Base-by-base conservation (phyloP, 2,329 filamentous ascomycete species). In the Cryphonectria japonica region DNA sequence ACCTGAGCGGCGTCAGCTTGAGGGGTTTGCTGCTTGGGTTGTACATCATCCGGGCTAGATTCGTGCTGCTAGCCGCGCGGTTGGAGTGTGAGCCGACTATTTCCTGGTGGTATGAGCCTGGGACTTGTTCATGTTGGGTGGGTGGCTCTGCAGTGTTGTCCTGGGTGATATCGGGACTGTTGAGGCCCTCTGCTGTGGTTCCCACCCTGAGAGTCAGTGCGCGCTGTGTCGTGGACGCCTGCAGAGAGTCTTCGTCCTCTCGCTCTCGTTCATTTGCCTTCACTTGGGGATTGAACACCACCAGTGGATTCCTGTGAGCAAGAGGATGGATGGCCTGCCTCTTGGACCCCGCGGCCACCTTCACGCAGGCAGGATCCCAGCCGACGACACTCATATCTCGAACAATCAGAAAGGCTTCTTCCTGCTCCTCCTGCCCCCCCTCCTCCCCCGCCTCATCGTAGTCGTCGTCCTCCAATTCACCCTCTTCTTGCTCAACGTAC, bases 1-100 rank as follows among this genome's bases (percentile, higher is more conserved):
- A 79, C 63, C 81, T 81, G 16, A 89, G 80, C 3, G 81, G 80
- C 0, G 86, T 88, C 39, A 89, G 83, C 73, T 85, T 88, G 22
- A 87, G 79, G 0, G 86, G 85, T 0, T 77, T 79, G 37, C 80
- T 80, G 0, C 77, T 16, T 7, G 37, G 80, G 66, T 85, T 76
- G 67, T 82, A 79, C 78, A 82, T 83, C 67, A 83, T 79, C 71
- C 80, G 82, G 2, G 84, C 79, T 80, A 72, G 69, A 34, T 60
- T 19, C 16, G 59, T 60, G 66, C 66, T 26, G 72, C 69, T 50
- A 71, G 67, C 43, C 19, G 60, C 19, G 43, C 46, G 29, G 46
- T 22, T 62, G 52, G 57, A 43, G 72, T 67, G 39, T 62, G 69
- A 43, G 61, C 63, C n/a, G 34, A 50, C 9, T 22, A 67, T 37